Percentiles rank a stretch among this genome's conserved stretches.
Conservation (phyloP, 805 yeast genomes). For the Candida ipomoeae region DNA sequence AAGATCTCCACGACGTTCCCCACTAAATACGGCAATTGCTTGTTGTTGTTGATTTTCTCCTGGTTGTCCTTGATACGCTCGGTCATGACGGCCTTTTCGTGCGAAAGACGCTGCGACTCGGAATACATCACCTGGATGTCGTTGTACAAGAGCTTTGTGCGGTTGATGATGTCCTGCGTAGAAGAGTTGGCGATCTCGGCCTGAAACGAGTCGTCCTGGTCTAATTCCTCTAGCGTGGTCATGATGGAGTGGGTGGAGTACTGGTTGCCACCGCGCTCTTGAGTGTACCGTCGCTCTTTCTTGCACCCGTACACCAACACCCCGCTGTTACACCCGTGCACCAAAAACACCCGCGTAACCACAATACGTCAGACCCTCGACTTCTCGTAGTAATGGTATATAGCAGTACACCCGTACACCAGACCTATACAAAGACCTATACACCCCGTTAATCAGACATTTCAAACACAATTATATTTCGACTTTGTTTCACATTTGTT, state of each 20-base stretch:
- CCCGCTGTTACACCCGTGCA: not conserved
- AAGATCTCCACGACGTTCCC: conserved; percentile 94
- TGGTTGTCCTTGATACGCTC: conserved; percentile 94
- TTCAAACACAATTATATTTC: no score
- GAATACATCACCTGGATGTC: conserved; percentile 94
- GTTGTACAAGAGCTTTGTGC: conserved; percentile 85
- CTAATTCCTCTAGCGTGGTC: conserved; percentile 85
- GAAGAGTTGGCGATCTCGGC: conserved; percentile 76
- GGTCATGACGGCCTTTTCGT: conserved; percentile 88
- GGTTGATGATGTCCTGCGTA: conserved; percentile 76
- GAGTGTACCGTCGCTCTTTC: no score
- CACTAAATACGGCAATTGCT: conserved; percentile 91
- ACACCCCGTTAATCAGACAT: no score
- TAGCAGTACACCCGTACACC: not conserved
- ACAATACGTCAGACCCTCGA: no score
- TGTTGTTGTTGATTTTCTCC: conserved; percentile 92
- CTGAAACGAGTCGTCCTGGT: conserved; percentile 64
- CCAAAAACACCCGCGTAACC: not conserved
- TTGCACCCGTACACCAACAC: not conserved
- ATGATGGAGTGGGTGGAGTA: conserved; percentile 31
- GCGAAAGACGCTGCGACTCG: conserved; percentile 83
- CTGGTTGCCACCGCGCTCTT: conserved; percentile 1
- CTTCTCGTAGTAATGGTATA: no score
- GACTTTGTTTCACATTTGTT: no score
- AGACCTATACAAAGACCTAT: no score